Evolutionary conservation across 495 filamentous ascomycete species (phyloP), one percentile per base, ranked within the genome.

Genomic region (Talaromyces adpressus): DNA sequence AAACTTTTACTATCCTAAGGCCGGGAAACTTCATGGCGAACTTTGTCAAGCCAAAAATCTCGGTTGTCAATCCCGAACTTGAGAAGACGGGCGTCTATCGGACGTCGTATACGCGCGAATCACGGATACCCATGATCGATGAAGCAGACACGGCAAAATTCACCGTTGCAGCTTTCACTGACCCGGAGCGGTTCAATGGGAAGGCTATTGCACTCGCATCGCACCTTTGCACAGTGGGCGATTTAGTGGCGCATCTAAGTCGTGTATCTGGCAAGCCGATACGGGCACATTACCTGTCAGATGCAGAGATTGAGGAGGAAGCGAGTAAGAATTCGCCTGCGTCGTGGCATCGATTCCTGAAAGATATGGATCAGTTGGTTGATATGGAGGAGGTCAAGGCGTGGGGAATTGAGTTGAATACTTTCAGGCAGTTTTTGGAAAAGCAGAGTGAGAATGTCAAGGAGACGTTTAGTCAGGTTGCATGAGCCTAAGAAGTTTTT

Each of bases 1-100:
- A 73, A 14, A 75, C 72, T 27, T 27, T 27, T 27, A 79, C 79
- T 0, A 75, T 82, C 32, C 30, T 82, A 7, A 72, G 75, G 8
- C 77, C 77, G 1, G 79, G 73, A 3, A 75, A 73, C 49, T 84
- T 83, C 72, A 83, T 83, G 81, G 69, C 73, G 5, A 84, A 84
- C 59, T 77, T 76, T 64, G 63, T 82, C 3, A 29, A 52, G 0
- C 77, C 78, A 6, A 66, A 74, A 20, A 71, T 73, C 0, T 29
- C 41, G 5, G 71, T 79, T 70, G 41, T 41, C 14, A 81, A 75
- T 49, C 68, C 73, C 1, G 75, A 73, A 3, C 63, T 81, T 0
- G 66, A 64, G 3, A 72, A 75, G 45, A 74, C 64, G 4, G 73
- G 76, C 11, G 64, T 62, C n/a, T 77, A 74, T 27, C 67, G 67